phyloP scores from a whole-genome alignment of 352 stramenopile species.

The Phytopythium cucurbitacearum region DNA sequence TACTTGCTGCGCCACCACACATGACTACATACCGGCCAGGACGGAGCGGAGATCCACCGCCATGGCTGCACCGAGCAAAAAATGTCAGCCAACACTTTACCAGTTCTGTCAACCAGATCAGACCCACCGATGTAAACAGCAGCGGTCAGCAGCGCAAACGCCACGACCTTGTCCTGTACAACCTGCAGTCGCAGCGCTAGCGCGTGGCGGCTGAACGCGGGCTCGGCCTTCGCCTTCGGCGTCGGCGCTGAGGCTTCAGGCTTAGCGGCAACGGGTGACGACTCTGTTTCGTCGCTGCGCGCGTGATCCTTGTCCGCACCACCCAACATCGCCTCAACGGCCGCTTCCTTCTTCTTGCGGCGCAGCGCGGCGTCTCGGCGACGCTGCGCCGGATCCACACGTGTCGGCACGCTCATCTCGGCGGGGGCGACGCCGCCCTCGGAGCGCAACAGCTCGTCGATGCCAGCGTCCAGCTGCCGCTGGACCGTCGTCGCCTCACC shows the following conservation, averaged over 20 bases:
- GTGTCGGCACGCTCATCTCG: conserved; percentile 34
- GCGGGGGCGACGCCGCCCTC: background rate
- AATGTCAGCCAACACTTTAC: background rate
- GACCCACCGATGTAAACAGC: conserved; percentile 44
- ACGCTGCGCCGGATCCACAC: conserved; percentile 60
- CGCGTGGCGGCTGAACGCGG: conserved; percentile 50
- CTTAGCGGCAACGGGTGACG: background rate
- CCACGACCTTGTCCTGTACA: conserved; percentile 55
- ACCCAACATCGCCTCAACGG: conserved; percentile 52
- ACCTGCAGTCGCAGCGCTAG: conserved; percentile 43
- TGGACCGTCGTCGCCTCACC: conserved; percentile 24
- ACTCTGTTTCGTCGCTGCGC: background rate
- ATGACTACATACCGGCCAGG: conserved; percentile 19
- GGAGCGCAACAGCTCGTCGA: conserved; percentile 33
- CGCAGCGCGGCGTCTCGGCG: conserved; percentile 60
- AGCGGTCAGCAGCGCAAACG: conserved; percentile 42
- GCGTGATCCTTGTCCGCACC: background rate
- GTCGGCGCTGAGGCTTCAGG: conserved; percentile 1
- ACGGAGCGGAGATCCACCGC: conserved; percentile 46
- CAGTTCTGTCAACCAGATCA: conserved; percentile 1
- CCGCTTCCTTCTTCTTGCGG: conserved; percentile 52
- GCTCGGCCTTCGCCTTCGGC: conserved; percentile 7
- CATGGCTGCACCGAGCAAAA: conserved; percentile 24
- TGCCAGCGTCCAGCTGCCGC: conserved; percentile 33
- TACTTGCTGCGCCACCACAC: conserved; percentile 10